Percentiles rank a stretch among this genome's conserved stretches.
These are phyloP conservation scores for Exophiala oligosperma DNA, from an alignment of 2,329 filamentous ascomycete species.

Conservation along the genomic window DNA sequence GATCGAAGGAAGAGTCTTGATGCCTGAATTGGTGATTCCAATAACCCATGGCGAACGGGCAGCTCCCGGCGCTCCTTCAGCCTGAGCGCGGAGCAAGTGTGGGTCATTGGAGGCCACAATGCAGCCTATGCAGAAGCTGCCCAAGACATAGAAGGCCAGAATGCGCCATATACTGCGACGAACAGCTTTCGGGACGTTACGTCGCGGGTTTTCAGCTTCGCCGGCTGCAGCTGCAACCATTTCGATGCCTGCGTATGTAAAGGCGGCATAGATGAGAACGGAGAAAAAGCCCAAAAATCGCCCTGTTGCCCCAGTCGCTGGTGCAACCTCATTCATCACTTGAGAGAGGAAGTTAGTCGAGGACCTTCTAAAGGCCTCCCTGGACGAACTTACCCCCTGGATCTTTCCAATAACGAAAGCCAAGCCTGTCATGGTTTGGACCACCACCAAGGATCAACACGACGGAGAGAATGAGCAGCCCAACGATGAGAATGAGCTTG, in stretches of 20 bases:
- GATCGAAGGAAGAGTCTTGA: constrained; percentile 55
- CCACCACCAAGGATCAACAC: constrained; percentile 66
- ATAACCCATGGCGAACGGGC: constrained; percentile 64
- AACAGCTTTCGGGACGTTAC: constrained; percentile 69
- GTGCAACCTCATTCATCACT: too few relatives aligned
- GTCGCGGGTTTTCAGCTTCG: constrained; percentile 67
- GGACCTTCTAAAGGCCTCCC: too few relatives aligned
- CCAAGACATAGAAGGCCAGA: constrained; percentile 71
- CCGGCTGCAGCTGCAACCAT: constrained; percentile 62
- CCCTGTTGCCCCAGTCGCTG: constrained; percentile 60
- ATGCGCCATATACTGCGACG: constrained; percentile 77
- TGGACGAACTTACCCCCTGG: constrained; percentile 53
- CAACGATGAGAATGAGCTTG: constrained; percentile 67
- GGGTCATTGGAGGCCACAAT: constrained; percentile 66
- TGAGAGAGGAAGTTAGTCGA: too few relatives aligned
- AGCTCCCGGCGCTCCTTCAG: constrained; percentile 34
- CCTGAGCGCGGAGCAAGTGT: constrained; percentile 57
- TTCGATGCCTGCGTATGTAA: constrained; percentile 64
- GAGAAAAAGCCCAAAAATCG: constrained; percentile 57
- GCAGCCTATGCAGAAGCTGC: constrained; percentile 68
- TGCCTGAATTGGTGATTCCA: constrained; percentile 57
- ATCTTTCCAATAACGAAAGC: constrained; percentile 66
- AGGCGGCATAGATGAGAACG: constrained; percentile 68
- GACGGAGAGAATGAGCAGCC: constrained; percentile 64
- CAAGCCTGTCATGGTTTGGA: constrained; percentile 60